These are phyloP conservation scores for Aspergillus ruber DNA, from an alignment of 2,329 filamentous ascomycete species.

Conservation along the genomic window DNA sequence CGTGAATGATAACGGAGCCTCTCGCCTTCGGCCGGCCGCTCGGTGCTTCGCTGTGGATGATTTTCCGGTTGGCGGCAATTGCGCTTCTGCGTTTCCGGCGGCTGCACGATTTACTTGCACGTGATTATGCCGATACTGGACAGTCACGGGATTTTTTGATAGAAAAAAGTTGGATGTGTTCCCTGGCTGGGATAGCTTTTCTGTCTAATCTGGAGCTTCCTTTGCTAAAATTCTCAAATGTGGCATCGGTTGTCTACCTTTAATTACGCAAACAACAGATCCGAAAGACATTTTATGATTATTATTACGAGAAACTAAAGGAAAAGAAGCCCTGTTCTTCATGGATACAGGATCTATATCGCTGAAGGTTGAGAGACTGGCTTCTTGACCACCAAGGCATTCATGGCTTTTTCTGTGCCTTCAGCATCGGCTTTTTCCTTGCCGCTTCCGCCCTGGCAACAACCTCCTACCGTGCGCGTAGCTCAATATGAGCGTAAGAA, in stretches of 20 bases:
- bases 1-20: neutral
- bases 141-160: neutral
- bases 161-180: neutral
- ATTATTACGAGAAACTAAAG: too few species aligned
- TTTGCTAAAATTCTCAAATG: neutral
- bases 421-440: constrained; percentile 32
- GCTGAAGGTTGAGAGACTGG: constrained; percentile 5
- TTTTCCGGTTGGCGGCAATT: neutral
- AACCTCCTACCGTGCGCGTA: constrained; percentile 28
- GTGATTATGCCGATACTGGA: neutral
- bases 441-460: constrained; percentile 32
- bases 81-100: neutral
- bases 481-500: constrained; percentile 31
- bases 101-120: neutral
- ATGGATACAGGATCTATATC: constrained; percentile 4
- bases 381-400: constrained; percentile 2
- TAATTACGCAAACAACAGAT: neutral
- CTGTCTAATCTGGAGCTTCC: neutral
- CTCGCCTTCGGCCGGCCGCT: neutral
- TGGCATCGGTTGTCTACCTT: neutral
- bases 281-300: neutral
- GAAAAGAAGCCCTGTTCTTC: constrained; percentile 2
- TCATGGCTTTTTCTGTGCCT: constrained; percentile 13
- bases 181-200: neutral
- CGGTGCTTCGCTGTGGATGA: neutral